Base-by-base conservation (phyloP, 2,329 filamentous ascomycete genomes). In the Rachicladosporium sp. region DNA sequence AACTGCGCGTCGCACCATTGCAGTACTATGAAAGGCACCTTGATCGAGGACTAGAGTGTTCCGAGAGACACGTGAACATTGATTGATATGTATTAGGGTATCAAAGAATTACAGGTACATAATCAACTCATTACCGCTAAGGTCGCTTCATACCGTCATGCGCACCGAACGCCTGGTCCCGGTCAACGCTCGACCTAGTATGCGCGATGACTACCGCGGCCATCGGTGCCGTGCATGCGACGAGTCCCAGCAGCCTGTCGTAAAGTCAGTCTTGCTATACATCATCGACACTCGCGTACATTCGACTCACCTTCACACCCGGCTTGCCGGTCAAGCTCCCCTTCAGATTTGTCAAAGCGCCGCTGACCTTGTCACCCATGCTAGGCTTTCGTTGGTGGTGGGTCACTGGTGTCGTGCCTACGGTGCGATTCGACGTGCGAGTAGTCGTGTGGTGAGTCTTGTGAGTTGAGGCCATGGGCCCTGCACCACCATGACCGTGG, bases 351-450 rank as follows among this genome's bases (percentile, higher is more conserved):
- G 83, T 69, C 58, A 89, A 66, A 0, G 82, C 82, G 11, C 84
- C 84, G 36, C 73, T 78, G 50, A 89, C 71, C 63, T 88, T 89
- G 65, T 89, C 83, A 35, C 80, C 80, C 48, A 88, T 66, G 31
- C 70, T 74, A 3, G 75, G 70, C 52, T 78, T 75, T 53, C 82
- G 76, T 7, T 27, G 23, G 57, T 75, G 73, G 39, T 84, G 80
- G 12, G 31, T 32, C 19, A 10, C 12, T 15, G 38, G 33, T 2
- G 35, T 15, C 31, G 27, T 33, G 15, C 27, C 36, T 4, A 21
- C 29, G 56, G 81, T 78, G 45, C 76, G 71, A 10, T 65, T 63
- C 2, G 64, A 64, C 37, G 70, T 53, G 10, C 7, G 41, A 29
- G 12, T 42, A 27, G 34, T 41, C n/a, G 47, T 48, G 31, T 37